These are phyloP conservation scores for Backusella psychrophila DNA, from an alignment of 192 early-diverging fungal species.

Conservation along the genomic window DNA sequence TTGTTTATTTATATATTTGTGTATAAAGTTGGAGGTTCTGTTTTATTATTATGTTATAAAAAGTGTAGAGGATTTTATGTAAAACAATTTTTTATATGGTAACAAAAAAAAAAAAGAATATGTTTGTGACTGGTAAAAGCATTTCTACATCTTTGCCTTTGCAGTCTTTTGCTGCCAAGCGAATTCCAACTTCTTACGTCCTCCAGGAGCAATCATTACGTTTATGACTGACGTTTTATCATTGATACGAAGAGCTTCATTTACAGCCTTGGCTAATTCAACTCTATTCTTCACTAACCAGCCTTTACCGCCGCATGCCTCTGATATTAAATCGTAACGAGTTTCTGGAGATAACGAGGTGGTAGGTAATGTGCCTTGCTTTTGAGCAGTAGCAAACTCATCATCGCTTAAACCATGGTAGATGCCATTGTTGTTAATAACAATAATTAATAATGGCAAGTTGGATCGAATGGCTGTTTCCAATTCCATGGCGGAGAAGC, in stretches of 20 bases:
- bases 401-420: conserved; percentile 61
- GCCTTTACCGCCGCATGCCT: conserved; percentile 64
- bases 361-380: conserved; percentile 47
- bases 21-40: background rate
- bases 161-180: conserved; percentile 3
- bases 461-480: conserved; percentile 65
- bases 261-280: conserved; percentile 52
- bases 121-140: conserved; percentile 1
- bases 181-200: conserved; percentile 48
- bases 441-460: conserved; percentile 66
- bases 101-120: background rate
- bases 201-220: conserved; percentile 62
- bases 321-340: conserved; percentile 65
- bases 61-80: background rate
- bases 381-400: conserved; percentile 43
- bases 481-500: conserved; percentile 77
- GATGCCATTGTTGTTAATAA: conserved; percentile 80
- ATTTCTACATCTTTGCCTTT: conserved; percentile 15
- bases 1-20: background rate
- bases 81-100: background rate
- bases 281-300: conserved; percentile 54
- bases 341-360: conserved; percentile 64
- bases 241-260: conserved; percentile 34
- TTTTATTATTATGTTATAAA: background rate
- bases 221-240: conserved; percentile 62